Base-by-base conservation (phyloP, 2,329 filamentous ascomycete genomes). In the Monosporascus cannonballus region DNA sequence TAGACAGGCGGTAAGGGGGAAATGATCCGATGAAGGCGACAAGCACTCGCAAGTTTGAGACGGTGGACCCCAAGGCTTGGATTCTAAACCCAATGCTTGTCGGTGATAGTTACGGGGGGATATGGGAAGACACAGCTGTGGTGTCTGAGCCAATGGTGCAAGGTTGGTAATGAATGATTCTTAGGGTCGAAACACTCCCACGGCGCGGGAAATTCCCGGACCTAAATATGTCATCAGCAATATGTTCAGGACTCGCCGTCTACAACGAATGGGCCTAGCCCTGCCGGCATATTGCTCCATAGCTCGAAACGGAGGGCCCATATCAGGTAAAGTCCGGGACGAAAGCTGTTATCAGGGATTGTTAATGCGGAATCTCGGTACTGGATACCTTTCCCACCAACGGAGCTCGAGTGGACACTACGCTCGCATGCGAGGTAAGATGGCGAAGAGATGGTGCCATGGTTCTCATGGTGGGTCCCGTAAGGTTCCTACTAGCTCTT, bases 1-100 rank as follows among this genome's bases (percentile, higher is more conserved):
- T 42, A 36, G 34, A n/a, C 18, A 15, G 49, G 49, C 37, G 49
- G 48, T 50, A 56, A 54, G 55, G 50, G 52, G 25, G 17, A 5
- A 8, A 18, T 11, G 34, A 36, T 11, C 20, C 17, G 39, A 14
- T 42, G 14, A 42, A 20, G 22, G 20, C 24, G 22, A 42, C 8
- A 20, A 42, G 8, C 22, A 15, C 44, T 25, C 8, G 44, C 9
- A n/a, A 30, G 27, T 18, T 41, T 20, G 18, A 30, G 27, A 34
- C 30, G 9, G 30, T 4, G 27, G 11, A 27, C 20, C 20, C 6
- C 6, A 39, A 39, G 18, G 8, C 17, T 18, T 8, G 17, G 18
- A 8, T 11, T 39, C 17, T 7, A 39, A 11, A 39, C 11, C 30
- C 30, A 14, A 14, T 34, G 30, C 11, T 14, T 34, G 11, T 34